These are phyloP conservation scores for Lepidium didymum DNA, from an alignment of 345 rosid species.

Conservation along the genomic window DNA sequence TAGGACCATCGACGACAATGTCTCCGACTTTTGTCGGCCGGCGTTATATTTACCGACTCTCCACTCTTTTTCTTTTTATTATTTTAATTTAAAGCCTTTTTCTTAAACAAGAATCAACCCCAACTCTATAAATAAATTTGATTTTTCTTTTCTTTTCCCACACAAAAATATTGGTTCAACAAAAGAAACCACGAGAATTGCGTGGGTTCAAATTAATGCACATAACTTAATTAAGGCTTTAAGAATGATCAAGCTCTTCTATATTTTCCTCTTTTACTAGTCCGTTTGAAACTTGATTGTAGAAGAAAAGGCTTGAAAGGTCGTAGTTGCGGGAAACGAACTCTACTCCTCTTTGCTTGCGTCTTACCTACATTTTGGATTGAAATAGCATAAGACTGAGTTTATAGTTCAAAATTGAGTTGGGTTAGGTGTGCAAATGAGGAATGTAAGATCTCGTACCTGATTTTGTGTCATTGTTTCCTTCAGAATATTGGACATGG, in stretches of 20 bases:
- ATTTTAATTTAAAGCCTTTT: background rate
- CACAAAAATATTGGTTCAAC: background rate
- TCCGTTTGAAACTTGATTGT: slow-evolving; percentile 39
- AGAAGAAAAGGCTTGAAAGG: slow-evolving; percentile 42
- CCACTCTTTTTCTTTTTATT: slow-evolving; percentile 10
- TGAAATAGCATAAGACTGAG: background rate
- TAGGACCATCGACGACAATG: slow-evolving; percentile 26
- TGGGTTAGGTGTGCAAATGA: background rate
- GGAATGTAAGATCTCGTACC: slow-evolving; percentile 7
- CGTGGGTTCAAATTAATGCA: slow-evolving; percentile 3
- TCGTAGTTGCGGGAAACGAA: slow-evolving; percentile 12
- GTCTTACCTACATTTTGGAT: slow-evolving; percentile 33
- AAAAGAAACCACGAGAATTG: background rate
- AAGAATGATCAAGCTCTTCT: slow-evolving; percentile 6
- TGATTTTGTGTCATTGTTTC: slow-evolving; percentile 11
- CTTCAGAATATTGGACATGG: slow-evolving; percentile 4
- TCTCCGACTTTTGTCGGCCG: slow-evolving; percentile 45
- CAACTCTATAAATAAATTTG: background rate
- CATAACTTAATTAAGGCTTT: slow-evolving; percentile 4
- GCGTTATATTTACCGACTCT: slow-evolving; percentile 50
- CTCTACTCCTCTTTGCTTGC: slow-evolving; percentile 24
- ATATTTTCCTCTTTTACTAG: slow-evolving; percentile 18
- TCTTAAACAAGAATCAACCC: background rate
- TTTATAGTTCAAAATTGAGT: background rate
- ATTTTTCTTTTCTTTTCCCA: background rate